phyloP scores from a whole-genome alignment of 139 green algal species.

The Haematococcus sp. region DNA sequence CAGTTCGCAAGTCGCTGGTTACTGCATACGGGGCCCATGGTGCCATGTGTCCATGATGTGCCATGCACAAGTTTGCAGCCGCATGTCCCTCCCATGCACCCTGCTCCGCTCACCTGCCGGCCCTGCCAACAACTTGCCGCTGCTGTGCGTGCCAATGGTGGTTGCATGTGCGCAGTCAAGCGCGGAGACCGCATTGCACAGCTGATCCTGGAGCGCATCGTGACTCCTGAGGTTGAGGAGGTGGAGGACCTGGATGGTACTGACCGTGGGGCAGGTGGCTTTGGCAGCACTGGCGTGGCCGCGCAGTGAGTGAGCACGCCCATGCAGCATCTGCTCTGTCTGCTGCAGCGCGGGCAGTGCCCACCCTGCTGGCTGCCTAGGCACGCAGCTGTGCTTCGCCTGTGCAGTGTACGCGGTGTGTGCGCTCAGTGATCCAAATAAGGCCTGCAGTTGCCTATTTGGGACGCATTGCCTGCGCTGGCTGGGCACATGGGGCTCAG shows the following conservation, averaged over 20 bases:
- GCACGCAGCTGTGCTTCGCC: too few species aligned
- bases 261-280: constrained; percentile 82
- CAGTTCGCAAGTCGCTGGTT: not conserved
- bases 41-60: not conserved
- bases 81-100: not conserved
- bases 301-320: not conserved
- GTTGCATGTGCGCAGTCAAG: constrained; percentile 59
- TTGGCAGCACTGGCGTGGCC: constrained; percentile 90
- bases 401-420: too few species aligned
- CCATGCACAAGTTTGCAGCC: not conserved
- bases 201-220: constrained; percentile 94
- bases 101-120: not conserved
- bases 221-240: constrained; percentile 89
- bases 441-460: too few species aligned
- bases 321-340: too few species aligned
- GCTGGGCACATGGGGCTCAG: too few species aligned
- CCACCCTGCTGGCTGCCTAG: too few species aligned
- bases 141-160: too few species aligned
- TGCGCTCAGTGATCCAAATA: too few species aligned
- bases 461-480: too few species aligned
- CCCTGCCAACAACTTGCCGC: too few species aligned
- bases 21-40: not conserved
- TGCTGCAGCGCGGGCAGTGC: too few species aligned
- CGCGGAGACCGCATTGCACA: constrained; percentile 89
- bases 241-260: constrained; percentile 92